Evolutionary conservation across 495 filamentous ascomycete genomes (phyloP).

Genomic region (Trichoderma orchidacearum): DNA sequence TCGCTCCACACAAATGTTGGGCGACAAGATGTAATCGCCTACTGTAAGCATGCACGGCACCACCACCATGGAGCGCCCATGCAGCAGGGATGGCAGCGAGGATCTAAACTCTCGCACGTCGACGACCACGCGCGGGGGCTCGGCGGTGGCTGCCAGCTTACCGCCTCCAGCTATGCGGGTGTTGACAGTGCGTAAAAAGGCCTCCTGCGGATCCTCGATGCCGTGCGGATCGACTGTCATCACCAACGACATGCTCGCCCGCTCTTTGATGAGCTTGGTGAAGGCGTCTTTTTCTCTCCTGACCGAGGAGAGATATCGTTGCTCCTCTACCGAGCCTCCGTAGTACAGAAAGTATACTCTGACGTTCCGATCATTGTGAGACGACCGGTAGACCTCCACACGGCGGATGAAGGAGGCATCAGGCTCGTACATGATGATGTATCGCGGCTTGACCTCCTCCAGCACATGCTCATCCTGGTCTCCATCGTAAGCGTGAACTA

Average conservation of each 20-base stretch:
- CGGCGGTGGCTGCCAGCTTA: conserved; percentile 69
- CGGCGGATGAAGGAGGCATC: conserved; percentile 90
- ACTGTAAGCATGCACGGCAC: conserved; percentile 93
- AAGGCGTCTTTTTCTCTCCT: conserved; percentile 92
- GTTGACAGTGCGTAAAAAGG: conserved; percentile 89
- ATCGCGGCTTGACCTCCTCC: conserved; percentile 82
- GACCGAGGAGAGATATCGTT: conserved; percentile 80
- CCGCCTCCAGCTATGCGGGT: conserved; percentile 94
- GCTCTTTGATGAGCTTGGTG: conserved; percentile 83
- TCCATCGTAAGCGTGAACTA: conserved; percentile 80
- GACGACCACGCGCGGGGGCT: conserved; percentile 86
- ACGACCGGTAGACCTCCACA: conserved; percentile 91
- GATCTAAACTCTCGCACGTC: conserved; percentile 95
- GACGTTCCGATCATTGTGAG: conserved; percentile 77
- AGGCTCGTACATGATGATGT: conserved; percentile 98
- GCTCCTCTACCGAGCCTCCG: conserved; percentile 87
- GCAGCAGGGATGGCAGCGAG: conserved; percentile 78
- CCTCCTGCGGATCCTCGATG: conserved; percentile 74
- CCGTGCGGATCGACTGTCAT: conserved; percentile 56
- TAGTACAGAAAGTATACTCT: conserved; percentile 96
- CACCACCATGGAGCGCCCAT: conserved; percentile 72
- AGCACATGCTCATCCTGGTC: conserved; percentile 94
- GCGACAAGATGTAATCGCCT: conserved; percentile 88
- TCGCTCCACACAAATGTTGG: conserved; percentile 82
- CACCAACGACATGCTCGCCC: conserved; percentile 81